Evolutionary conservation across 106 monocot species (phyloP).

Genomic region (Acorus gramineus): DNA sequence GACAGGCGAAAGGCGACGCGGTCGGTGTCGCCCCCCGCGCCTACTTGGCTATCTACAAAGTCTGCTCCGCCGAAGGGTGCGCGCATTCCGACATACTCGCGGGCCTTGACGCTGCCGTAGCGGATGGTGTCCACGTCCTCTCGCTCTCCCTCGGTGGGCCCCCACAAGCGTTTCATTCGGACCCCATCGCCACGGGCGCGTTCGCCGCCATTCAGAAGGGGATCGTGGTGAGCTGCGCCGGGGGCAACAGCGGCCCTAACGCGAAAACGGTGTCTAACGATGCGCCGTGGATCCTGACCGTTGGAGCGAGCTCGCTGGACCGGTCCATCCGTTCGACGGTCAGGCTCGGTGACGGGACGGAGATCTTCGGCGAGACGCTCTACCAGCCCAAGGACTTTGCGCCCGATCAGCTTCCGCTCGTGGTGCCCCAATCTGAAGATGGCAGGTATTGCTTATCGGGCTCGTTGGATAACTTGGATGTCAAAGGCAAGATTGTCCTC

Average conservation of each 20-base stretch:
- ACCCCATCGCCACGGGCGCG: slow-evolving; percentile 2
- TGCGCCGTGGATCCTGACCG: slow-evolving; percentile 22
- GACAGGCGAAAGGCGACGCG: slow-evolving; percentile 2
- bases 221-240: slow-evolving; percentile 15
- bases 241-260: slow-evolving; percentile 5
- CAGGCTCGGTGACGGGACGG: slow-evolving; percentile 8
- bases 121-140: slow-evolving; percentile 10
- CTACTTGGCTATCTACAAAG: slow-evolving; percentile 17
- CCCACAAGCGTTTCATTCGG: neutral
- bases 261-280: neutral
- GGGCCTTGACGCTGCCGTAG: slow-evolving; percentile 12
- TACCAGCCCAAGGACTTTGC: slow-evolving; percentile 5
- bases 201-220: slow-evolving; percentile 10
- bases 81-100: neutral
- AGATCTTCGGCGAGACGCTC: slow-evolving; percentile 4
- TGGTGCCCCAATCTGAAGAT: neutral
- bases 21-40: slow-evolving; percentile 23
- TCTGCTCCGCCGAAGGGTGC: neutral
- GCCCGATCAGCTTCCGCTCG: neutral
- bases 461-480: neutral
- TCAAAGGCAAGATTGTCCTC: slow-evolving; percentile 7
- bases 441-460: neutral
- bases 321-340: slow-evolving; percentile 7
- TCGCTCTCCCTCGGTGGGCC: slow-evolving; percentile 11
- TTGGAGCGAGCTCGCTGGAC: slow-evolving; percentile 20